phyloP scores from a whole-genome alignment of 2,329 filamentous ascomycete species.

The Fusarium sp. region DNA sequence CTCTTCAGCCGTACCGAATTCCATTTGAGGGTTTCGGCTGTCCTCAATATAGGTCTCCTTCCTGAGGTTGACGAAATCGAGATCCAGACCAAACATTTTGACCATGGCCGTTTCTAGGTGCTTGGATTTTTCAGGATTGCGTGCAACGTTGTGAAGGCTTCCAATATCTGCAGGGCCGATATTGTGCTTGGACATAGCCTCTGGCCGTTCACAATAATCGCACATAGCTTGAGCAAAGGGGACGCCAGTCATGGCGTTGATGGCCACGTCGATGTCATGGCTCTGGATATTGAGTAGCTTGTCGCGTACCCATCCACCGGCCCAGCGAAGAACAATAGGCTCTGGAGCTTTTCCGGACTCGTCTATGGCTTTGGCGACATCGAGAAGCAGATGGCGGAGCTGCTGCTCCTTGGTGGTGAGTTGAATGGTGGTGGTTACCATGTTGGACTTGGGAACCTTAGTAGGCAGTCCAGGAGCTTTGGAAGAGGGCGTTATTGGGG shows the following conservation, averaged over 20 bases:
- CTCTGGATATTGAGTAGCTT: slow-evolving; percentile 79
- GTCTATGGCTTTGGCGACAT: slow-evolving; percentile 77
- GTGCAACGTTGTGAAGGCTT: slow-evolving; percentile 86
- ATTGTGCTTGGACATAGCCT: slow-evolving; percentile 70
- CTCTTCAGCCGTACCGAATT: slow-evolving; percentile 92
- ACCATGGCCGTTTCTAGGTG: slow-evolving; percentile 93
- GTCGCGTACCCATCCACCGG: slow-evolving; percentile 89
- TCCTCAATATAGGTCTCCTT: slow-evolving; percentile 93
- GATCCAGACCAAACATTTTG: slow-evolving; percentile 84
- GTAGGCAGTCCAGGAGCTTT: background rate
- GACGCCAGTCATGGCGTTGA: slow-evolving; percentile 86
- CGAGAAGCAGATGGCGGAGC: slow-evolving; percentile 80
- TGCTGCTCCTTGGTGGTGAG: slow-evolving; percentile 79
- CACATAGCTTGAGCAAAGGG: slow-evolving; percentile 77
- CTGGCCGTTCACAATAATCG: slow-evolving; percentile 72
- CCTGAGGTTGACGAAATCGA: slow-evolving; percentile 93
- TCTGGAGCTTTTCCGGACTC: slow-evolving; percentile 59
- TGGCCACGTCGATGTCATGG: slow-evolving; percentile 86
- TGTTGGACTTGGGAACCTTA: slow-evolving; percentile 13
- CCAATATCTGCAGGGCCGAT: slow-evolving; percentile 71
- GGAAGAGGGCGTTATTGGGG: background rate
- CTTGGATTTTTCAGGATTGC: slow-evolving; percentile 96
- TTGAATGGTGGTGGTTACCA: slow-evolving; percentile 50
- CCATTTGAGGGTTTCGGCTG: slow-evolving; percentile 89
- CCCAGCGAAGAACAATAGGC: slow-evolving; percentile 77